Evolutionary conservation across 2,329 filamentous ascomycete genomes (phyloP).

Genomic region (Pyrenophora seminiperda): DNA sequence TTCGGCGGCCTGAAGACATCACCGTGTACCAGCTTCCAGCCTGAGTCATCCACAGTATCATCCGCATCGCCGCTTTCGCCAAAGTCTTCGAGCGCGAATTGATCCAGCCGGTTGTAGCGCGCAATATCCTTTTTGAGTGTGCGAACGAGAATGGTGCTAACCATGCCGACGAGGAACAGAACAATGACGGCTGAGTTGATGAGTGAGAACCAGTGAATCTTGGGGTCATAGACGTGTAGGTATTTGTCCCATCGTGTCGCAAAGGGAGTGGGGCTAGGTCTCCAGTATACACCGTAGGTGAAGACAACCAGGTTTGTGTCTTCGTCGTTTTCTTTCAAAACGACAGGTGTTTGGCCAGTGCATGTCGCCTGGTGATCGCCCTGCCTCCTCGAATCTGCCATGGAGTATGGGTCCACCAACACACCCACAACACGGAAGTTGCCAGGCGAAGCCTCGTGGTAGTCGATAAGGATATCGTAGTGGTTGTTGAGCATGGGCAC

Average conservation of each 20-base stretch:
- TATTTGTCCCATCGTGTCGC: conserved; percentile 99
- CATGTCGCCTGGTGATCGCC: conserved; percentile 67
- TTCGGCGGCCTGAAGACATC: conserved; percentile 93
- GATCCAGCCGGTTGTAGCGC: conserved; percentile 91
- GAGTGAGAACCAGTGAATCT: conserved; percentile 98
- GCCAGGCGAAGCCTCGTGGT: conserved; percentile 75
- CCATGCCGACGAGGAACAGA: conserved; percentile 85
- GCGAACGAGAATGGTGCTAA: conserved; percentile 87
- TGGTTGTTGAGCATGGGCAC: conserved; percentile 83
- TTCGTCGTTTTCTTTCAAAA: conserved; percentile 66
- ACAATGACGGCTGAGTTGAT: conserved; percentile 97
- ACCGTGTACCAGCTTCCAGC: conserved; percentile 97
- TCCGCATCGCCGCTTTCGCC: conserved; percentile 76
- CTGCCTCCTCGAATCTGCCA: conserved; percentile 61
- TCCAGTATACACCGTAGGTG: conserved; percentile 94
- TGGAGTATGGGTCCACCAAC: conserved; percentile 80
- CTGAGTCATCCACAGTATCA: conserved; percentile 95
- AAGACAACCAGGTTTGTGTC: conserved; percentile 70
- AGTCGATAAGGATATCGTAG: conserved; percentile 92
- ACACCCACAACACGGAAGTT: conserved; percentile 91
- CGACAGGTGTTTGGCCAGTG: conserved; percentile 62
- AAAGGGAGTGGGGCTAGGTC: conserved; percentile 82
- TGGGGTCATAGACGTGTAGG: conserved; percentile 93
- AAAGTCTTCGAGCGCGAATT: conserved; percentile 87
- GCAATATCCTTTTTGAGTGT: conserved; percentile 94